phyloP scores from a whole-genome alignment of 139 green algal genomes.

The Mesotaenium endlicherianum region DNA sequence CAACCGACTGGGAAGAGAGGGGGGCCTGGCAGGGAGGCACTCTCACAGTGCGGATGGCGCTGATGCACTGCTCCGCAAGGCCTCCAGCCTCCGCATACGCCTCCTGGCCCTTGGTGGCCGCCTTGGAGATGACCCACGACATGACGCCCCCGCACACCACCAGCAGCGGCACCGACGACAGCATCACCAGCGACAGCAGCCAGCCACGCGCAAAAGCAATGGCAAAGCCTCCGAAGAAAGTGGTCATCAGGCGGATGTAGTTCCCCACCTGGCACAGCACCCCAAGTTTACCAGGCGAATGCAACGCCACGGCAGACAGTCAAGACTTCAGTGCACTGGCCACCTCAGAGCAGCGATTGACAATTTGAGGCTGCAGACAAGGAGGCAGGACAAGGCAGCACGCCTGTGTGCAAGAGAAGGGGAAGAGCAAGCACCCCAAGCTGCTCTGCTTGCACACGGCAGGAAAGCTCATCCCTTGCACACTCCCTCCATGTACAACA shows the following conservation, averaged over 20 bases:
- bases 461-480: no score
- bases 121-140: not conserved
- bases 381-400: not conserved
- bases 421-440: no score
- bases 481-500: no score
- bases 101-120: slow-evolving; percentile 24
- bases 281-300: no score
- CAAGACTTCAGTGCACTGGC: no score
- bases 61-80: slow-evolving; percentile 36
- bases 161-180: slow-evolving; percentile 65
- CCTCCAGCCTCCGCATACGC: slow-evolving; percentile 31
- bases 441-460: no score
- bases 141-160: slow-evolving; percentile 18
- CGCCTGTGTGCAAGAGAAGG: not conserved
- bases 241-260: slow-evolving; percentile 39
- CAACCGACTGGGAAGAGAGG: not conserved
- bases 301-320: no score
- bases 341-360: no score
- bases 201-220: slow-evolving; percentile 67
- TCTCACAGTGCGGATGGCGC: slow-evolving; percentile 42
- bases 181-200: slow-evolving; percentile 78
- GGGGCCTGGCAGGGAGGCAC: not conserved
- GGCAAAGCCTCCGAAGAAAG: slow-evolving; percentile 54
- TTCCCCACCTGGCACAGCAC: slow-evolving; percentile 41
- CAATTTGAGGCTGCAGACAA: not conserved